A percentile compares a stretch with the other conserved stretches of the same genome.
Evolutionary conservation across 805 yeast species (phyloP).

Genomic region (Yarrowia yakushimensis): DNA sequence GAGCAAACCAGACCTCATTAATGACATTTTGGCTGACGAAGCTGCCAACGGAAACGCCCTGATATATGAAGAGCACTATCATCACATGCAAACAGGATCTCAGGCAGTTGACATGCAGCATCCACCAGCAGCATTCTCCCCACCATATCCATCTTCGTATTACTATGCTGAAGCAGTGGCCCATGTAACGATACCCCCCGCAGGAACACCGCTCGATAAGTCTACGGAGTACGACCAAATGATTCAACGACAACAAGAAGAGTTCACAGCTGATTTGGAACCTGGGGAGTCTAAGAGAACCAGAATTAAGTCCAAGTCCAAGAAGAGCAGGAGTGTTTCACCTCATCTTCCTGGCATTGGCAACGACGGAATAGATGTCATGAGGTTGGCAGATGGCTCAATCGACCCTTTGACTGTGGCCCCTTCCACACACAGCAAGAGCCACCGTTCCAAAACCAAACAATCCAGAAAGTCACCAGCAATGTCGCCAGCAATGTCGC

Average conservation of each 20-base stretch:
- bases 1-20: not conserved
- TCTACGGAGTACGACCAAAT: not conserved
- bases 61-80: not conserved
- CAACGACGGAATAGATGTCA: not conserved
- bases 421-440: not conserved
- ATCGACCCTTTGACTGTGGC: not conserved
- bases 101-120: not conserved
- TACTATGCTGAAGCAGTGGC: not conserved
- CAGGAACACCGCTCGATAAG: not conserved
- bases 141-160: not conserved
- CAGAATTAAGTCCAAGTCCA: not conserved
- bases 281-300: not conserved
- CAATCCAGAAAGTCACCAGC: not conserved
- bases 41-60: not conserved
- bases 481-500: not conserved
- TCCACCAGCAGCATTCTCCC: not conserved
- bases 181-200: not conserved
- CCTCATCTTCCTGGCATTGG: not conserved
- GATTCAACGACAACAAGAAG: not conserved
- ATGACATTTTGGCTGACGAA: not conserved
- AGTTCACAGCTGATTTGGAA: not conserved
- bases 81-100: not conserved
- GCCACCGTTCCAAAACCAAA: not conserved
- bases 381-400: not conserved
- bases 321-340: not conserved